Evolutionary conservation across 768 basidiomycete genomes (phyloP), one percentile per base, ranked within the genome.

Genomic region (Boletus subcaerulescens): DNA sequence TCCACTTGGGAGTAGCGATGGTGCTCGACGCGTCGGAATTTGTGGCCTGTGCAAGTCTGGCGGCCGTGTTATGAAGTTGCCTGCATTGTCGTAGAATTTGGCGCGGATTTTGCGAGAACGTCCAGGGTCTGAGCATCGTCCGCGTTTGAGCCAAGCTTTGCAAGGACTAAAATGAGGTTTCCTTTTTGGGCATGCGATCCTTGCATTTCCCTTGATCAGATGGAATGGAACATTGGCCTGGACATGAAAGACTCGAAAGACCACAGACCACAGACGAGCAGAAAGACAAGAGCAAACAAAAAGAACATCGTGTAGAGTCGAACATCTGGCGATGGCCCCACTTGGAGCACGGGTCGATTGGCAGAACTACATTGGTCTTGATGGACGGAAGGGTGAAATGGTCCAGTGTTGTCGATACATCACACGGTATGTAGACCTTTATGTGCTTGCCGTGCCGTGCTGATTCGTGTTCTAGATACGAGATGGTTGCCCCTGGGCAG

Each of bases 141-240:
- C 39, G 45, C 22, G 54, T 43, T 50, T 40, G 68, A 57, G 45
- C 26, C 62, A 61, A 53, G 48, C 52, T 57, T 55, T 35, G 48
- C 48, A 39, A 5, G 14, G n/a, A 38, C 32, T 8, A 13, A 43
- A 58, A 55, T 49, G 32, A 29, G 32, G 15, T 58, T 67, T 53
- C 66, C 58, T 60, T 68, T 66, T 56, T 42, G 1, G 55, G 66
- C 3, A 38, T 20, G 10, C 10, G 6, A 26, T n/a, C n/a, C n/a
- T n/a, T n/a, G n/a, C n/a, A n/a, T n/a, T n/a, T n/a, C n/a, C n/a
- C n/a, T n/a, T n/a, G n/a, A n/a, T n/a, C 74, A 71, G 76, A 84
- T 88, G 85, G 84, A 83, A 89, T 90, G 87, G 84, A 85, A 70
- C 77, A 75, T 70, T 89, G 87, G 87, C 87, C 86, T 38, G 71